A percentile compares a stretch with the other conserved stretches of the same genome.
These are phyloP conservation scores for Elongisporangium senticosum DNA, from an alignment of 352 stramenopile genomes.

Conservation along the genomic window DNA sequence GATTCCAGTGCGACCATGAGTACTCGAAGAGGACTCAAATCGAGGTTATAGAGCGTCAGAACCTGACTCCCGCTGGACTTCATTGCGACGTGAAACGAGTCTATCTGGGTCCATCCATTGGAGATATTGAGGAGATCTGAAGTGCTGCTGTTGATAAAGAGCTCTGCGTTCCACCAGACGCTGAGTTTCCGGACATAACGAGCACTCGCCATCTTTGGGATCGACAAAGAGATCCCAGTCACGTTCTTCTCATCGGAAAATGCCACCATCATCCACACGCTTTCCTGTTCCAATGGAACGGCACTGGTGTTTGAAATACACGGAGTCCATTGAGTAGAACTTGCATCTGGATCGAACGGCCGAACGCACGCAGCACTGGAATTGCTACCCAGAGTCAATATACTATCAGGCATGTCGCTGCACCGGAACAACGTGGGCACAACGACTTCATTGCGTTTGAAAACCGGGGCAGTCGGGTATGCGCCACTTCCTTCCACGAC, in stretches of 20 bases:
- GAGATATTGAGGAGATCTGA: constrained; percentile 20
- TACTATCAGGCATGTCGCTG: constrained; percentile 12
- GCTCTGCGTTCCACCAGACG: constrained; percentile 34
- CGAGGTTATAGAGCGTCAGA: constrained; percentile 20
- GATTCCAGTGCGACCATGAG: constrained; percentile 43
- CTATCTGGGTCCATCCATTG: constrained; percentile 34
- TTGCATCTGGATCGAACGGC: constrained; percentile 10
- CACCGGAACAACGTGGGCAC: constrained; percentile 24
- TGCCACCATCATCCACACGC: constrained; percentile 49
- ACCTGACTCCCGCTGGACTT: constrained; percentile 36
- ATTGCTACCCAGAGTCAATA: constrained; percentile 12
- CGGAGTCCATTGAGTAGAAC: constrained; percentile 18
- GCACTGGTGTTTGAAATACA: constrained; percentile 35
- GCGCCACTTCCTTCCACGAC: constrained; percentile 48
- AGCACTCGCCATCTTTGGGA: constrained; percentile 31
- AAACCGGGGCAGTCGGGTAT: constrained; percentile 35
- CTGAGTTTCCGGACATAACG: constrained; percentile 45
- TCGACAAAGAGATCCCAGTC: constrained; percentile 27
- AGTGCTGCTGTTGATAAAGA: constrained; percentile 9
- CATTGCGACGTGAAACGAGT: constrained; percentile 28
- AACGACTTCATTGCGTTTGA: constrained; percentile 19
- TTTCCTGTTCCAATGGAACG: constrained; percentile 23
- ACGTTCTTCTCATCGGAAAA: constrained; percentile 30
- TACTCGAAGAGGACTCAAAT: constrained; percentile 14
- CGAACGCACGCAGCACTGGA: constrained; percentile 4